Conservation (phyloP, 805 yeast species). For the Yamadazyma sp. region DNA sequence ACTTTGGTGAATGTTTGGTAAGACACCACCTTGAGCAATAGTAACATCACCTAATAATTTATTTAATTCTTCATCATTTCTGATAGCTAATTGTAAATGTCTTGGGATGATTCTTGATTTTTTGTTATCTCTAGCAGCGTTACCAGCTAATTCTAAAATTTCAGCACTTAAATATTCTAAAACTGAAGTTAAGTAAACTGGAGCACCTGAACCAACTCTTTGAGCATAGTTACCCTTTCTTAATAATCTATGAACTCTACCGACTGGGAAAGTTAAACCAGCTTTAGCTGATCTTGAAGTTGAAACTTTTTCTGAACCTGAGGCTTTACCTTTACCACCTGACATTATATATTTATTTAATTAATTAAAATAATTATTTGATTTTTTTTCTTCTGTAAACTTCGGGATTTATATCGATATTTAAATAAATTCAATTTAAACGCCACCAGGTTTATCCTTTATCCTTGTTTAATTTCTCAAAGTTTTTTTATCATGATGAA, state of each 20-base stretch:
- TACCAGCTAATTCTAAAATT: conserved; percentile 97
- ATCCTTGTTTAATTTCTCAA: too few relatives aligned
- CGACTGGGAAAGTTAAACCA: conserved; percentile 99
- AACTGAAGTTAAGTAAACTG: conserved; percentile 95
- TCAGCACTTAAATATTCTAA: conserved; percentile 97
- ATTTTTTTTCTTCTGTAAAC: background rate
- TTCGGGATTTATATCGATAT: background rate
- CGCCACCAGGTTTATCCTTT: too few relatives aligned
- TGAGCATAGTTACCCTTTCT: conserved; percentile 98
- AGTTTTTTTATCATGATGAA: too few relatives aligned
- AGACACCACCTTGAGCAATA: conserved; percentile 98
- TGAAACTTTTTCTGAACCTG: conserved; percentile 90
- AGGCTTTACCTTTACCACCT: conserved; percentile 90
- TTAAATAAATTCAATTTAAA: background rate
- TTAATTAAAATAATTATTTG: too few relatives aligned
- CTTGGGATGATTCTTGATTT: conserved; percentile 99
- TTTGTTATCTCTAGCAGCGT: conserved; percentile 99
- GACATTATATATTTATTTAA: conserved; percentile 67
- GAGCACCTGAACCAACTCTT: conserved; percentile 99
- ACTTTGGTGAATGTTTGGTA: conserved; percentile 94
- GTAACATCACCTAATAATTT: conserved; percentile 89
- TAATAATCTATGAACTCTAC: conserved; percentile 95
- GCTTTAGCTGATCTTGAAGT: conserved; percentile 98
- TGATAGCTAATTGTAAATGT: conserved; percentile 96
- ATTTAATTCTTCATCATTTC: conserved; percentile 98